These are phyloP conservation scores for Cotoneaster glaucophyllus DNA, from an alignment of 306 rosid species.

Conservation along the genomic window DNA sequence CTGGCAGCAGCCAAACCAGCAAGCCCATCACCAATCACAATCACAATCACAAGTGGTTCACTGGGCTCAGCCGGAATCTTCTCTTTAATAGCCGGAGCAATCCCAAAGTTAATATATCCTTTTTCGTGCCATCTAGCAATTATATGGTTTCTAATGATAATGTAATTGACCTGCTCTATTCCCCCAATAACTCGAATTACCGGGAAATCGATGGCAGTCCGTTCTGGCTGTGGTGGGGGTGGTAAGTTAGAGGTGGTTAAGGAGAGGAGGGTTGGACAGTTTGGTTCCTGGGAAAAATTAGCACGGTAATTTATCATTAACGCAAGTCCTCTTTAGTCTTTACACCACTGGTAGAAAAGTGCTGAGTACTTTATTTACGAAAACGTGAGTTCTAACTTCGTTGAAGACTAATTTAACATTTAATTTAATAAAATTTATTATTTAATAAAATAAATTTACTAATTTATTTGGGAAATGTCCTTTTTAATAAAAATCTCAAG, in stretches of 20 bases:
- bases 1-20: slow-evolving; percentile 89
- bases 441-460: too few relatives aligned
- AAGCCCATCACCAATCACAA: slow-evolving; percentile 76
- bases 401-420: too few relatives aligned
- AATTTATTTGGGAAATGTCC: too few relatives aligned
- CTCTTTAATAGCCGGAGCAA: slow-evolving; percentile 57
- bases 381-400: too few relatives aligned
- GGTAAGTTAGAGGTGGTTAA: background rate
- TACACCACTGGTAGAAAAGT: too few relatives aligned
- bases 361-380: too few relatives aligned
- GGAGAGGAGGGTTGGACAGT: background rate
- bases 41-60: slow-evolving; percentile 52
- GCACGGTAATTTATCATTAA: background rate
- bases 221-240: background rate
- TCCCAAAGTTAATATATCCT: slow-evolving; percentile 81
- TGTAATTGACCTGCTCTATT: slow-evolving; percentile 92
- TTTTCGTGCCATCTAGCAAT: slow-evolving; percentile 93
- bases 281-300: slow-evolving; percentile 1
- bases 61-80: slow-evolving; percentile 48
- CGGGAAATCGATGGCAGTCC: slow-evolving; percentile 45
- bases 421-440: too few relatives aligned
- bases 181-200: slow-evolving; percentile 73
- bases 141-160: slow-evolving; percentile 83
- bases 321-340: too few relatives aligned
- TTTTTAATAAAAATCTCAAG: too few relatives aligned